Base-by-base conservation (phyloP, 768 basidiomycete genomes). In the Russula dissimulans region DNA sequence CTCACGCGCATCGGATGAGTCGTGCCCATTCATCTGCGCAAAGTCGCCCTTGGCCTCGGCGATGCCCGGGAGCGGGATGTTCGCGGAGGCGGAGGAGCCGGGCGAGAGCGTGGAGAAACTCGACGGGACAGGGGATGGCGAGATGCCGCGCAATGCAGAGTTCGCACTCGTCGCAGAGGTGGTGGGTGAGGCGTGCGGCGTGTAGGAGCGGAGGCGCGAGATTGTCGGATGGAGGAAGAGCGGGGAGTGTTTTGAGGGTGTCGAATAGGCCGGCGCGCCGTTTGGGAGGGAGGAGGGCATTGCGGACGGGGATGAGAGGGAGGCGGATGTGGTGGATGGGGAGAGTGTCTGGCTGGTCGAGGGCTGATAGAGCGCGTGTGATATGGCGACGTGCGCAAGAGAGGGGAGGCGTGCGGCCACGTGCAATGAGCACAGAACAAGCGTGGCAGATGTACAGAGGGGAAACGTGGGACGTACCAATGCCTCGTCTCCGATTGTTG, bases 191-290 rank as follows among this genome's bases (percentile, higher is more conserved):
- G 76, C 71, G 29, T 77, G 78, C 12, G 84, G 82, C 6, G 79
- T 77, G 67, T 78, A 78, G 12, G 91, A 89, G 45, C 89, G 87
- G 44, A 90, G 79, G n/a, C 89, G 81, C 32, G 89, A 92, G 6
- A 89, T 80, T n/a, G 77, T 80, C 4, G 87, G 86, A 66, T 87
- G 84, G 18, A 89, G 70, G 69, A 86, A 89, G 12, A 84, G 79
- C 42, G 79, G 78, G 4, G 80, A 73, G 10, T 78, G 68, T 62
- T 74, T 78, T 26, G 56, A n/a, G 4, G 36, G 44, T 11, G 43
- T 42, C 3, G n/a, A 36, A 17, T 75, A 70, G 41, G 39, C 7
- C n/a, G 2, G 22, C 9, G n/a, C 68, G 3, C 71, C 70, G 41
- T 64, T 71, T 38, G 66, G 66, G 44, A 63, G 52, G 18, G 77